phyloP scores from a whole-genome alignment of 768 basidiomycete species.

The Myochromella boudieri region DNA sequence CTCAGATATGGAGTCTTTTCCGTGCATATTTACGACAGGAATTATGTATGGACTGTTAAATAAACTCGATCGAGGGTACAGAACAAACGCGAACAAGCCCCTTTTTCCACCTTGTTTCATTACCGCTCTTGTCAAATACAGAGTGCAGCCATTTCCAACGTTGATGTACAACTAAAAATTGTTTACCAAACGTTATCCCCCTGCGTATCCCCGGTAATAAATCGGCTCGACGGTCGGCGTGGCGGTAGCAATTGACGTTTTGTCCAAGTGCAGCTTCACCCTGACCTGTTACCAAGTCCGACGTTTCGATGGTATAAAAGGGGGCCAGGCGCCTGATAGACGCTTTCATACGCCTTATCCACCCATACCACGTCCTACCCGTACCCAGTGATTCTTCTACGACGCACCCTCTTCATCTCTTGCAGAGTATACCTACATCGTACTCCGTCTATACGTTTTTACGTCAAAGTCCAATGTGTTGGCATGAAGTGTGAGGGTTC shows the following conservation, averaged over 20 bases:
- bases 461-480: conserved; percentile 28
- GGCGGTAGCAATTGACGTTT: conserved; percentile 19
- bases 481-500: conserved; percentile 34
- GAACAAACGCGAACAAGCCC: conserved; percentile 13
- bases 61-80: conserved; percentile 7
- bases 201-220: conserved; percentile 16
- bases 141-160: conserved; percentile 4
- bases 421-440: no score
- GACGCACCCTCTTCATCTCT: no score
- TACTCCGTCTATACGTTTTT: neutral
- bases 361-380: no score
- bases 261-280: conserved; percentile 13
- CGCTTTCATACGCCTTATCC: neutral
- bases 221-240: conserved; percentile 15
- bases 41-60: conserved; percentile 11
- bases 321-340: neutral
- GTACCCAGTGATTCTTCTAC: no score
- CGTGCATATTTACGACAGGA: conserved; percentile 10
- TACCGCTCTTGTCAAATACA: conserved; percentile 6
- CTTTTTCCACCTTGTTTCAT: conserved; percentile 9
- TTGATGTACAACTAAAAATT: conserved; percentile 5
- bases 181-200: conserved; percentile 12
- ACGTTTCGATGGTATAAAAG: conserved; percentile 16
- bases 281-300: conserved; percentile 21
- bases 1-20: neutral